These are phyloP conservation scores for Alternaria conjuncta DNA, from an alignment of 2,329 filamentous ascomycete species.

Conservation along the genomic window DNA sequence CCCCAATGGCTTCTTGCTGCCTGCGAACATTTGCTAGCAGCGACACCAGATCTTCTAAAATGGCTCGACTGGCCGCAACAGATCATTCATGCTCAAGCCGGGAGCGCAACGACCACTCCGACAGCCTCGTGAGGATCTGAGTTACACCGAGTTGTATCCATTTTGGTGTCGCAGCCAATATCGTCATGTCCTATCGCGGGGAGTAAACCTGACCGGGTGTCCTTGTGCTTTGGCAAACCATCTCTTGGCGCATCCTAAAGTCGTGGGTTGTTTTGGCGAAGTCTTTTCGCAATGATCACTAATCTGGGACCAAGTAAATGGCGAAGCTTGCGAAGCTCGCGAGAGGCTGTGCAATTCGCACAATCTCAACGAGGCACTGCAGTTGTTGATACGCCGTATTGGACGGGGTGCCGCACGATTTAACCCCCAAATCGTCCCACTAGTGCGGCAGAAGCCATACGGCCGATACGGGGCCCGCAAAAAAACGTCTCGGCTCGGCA, in stretches of 20 bases:
- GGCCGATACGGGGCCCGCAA: background rate
- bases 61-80: conserved; percentile 39
- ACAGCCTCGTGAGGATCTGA: background rate
- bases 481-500: background rate
- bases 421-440: background rate
- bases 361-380: background rate
- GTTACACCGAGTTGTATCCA: background rate
- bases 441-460: background rate
- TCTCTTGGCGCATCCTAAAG: background rate
- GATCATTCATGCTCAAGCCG: conserved; percentile 17
- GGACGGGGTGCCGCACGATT: background rate
- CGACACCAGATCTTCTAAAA: conserved; percentile 32
- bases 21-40: conserved; percentile 27
- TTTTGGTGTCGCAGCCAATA: background rate
- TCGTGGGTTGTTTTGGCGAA: background rate
- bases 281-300: background rate
- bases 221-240: no score
- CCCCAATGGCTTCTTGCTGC: conserved; percentile 35
- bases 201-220: background rate
- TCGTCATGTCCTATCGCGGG: background rate
- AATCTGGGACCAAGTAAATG: background rate
- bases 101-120: background rate
- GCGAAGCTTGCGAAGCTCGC: background rate
- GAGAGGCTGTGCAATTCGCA: background rate
- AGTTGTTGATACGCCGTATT: background rate